Percentiles rank a stretch among this genome's conserved stretches.
These are phyloP conservation scores for Scalesia atractyloides DNA, from an alignment of 129 eudicot species.

Conservation along the genomic window DNA sequence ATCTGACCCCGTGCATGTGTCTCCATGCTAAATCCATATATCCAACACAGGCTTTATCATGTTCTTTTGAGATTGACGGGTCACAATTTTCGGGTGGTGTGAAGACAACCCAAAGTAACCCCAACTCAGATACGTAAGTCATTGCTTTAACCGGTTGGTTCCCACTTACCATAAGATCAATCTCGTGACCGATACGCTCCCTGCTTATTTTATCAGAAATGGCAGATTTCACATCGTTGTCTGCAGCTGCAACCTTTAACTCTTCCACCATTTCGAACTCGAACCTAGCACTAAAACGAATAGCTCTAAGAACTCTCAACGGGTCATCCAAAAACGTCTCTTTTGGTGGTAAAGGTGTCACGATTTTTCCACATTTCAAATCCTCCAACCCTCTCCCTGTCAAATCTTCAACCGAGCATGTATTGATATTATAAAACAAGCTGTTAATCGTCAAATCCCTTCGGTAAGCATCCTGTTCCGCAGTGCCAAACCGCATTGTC, in stretches of 20 bases:
- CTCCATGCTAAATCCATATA: constrained; percentile 28
- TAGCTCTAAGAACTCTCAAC: constrained; percentile 38
- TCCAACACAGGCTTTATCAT: constrained; percentile 22
- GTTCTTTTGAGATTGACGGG: constrained; percentile 17
- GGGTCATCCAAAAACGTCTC: constrained; percentile 46
- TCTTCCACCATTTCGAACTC: constrained; percentile 40
- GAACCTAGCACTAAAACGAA: constrained; percentile 43
- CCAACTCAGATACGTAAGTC: constrained; percentile 27
- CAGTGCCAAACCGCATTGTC: constrained; percentile 36
- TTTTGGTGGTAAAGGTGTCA: constrained; percentile 45
- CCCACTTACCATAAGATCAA: constrained; percentile 41
- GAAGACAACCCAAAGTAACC: constrained; percentile 37
- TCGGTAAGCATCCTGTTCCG: constrained; percentile 40
- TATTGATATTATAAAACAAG: constrained; percentile 40
- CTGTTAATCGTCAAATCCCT: constrained; percentile 44
- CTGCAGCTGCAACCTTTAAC: constrained; percentile 33
- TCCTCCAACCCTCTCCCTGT: constrained; percentile 35
- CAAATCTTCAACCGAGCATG: constrained; percentile 36
- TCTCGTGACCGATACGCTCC: constrained; percentile 38
- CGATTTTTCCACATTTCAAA: constrained; percentile 33
- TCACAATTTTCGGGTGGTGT: constrained; percentile 25
- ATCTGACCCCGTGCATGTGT: constrained; percentile 20
- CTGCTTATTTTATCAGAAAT: constrained; percentile 36
- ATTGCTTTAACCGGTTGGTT: constrained; percentile 40
- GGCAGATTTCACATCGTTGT: constrained; percentile 36